These are phyloP conservation scores for Pittosporum tobira DNA, from an alignment of 129 eudicot species.

Conservation along the genomic window DNA sequence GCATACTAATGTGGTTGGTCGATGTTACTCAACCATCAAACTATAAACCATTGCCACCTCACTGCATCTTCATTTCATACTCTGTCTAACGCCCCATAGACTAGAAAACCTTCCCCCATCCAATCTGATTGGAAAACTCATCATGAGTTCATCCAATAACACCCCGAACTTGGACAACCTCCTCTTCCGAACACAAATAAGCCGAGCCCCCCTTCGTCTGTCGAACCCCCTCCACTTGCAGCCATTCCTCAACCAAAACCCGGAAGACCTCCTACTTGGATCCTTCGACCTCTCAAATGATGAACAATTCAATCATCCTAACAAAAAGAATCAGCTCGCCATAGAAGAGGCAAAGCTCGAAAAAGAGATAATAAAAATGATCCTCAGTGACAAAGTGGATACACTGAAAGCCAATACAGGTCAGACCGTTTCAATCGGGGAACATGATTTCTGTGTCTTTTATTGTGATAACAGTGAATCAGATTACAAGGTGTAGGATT, in stretches of 20 bases:
- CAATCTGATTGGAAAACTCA: too few relatives aligned
- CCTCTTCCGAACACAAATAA: slow-evolving; percentile 66
- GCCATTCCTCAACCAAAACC: slow-evolving; percentile 39
- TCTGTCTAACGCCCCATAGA: too few relatives aligned
- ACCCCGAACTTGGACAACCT: slow-evolving; percentile 69
- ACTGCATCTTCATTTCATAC: too few relatives aligned
- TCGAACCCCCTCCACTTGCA: slow-evolving; percentile 28
- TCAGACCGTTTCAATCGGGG: slow-evolving; percentile 67
- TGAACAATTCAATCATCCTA: too few relatives aligned
- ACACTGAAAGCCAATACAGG: slow-evolving; percentile 80
- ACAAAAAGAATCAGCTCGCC: too few relatives aligned
- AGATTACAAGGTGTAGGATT: slow-evolving; percentile 87
- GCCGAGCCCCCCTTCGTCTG: slow-evolving; percentile 56
- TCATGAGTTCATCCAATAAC: slow-evolving; percentile 35
- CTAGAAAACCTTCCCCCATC: too few relatives aligned
- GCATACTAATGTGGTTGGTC: too few relatives aligned
- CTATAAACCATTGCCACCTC: too few relatives aligned
- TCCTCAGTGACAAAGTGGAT: too few relatives aligned
- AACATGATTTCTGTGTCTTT: too few relatives aligned
- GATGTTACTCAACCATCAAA: too few relatives aligned
- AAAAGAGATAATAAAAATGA: slow-evolving; percentile 58
- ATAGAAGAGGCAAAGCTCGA: slow-evolving; percentile 79
- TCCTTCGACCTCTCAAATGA: too few relatives aligned
- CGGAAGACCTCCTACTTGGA: slow-evolving; percentile 66
- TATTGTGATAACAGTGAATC: slow-evolving; percentile 61